Evolutionary conservation across 2,329 filamentous ascomycete genomes (phyloP), one percentile per base, ranked within the genome.

Genomic region (Elsinoe perseae): DNA sequence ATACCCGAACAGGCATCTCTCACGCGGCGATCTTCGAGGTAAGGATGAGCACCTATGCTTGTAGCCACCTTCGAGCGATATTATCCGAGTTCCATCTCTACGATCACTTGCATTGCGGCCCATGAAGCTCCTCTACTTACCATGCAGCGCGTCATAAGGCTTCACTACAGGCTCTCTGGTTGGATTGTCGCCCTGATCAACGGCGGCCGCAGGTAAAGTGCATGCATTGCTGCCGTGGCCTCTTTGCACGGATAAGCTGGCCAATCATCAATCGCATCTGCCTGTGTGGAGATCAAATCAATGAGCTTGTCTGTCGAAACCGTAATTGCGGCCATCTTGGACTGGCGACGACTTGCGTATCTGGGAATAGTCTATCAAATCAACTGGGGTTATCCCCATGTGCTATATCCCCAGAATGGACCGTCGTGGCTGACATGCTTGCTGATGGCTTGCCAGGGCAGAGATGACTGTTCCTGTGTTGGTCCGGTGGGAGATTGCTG

Each of bases 211-310:
- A 50, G 21, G 44, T 50, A 50, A 32, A 50, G 44, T 50, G 44
- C 44, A 50, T 50, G 44, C 25, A 50, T 32, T 50, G 44, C 44
- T 50, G 44, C 44, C 44, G 16, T 50, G 25, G 32, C 32, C n/a
- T 3, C n/a, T 12, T 36, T 36, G 32, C 32, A 21, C n/a, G 9
- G 38, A n/a, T 43, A 20, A 8, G n/a, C n/a, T 23, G 38, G 16
- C 44, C 44, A 50, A 50, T 50, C 44, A 50, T 16, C 27, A 50
- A 25, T 30, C 27, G 23, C 20, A 32, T 32, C 23, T n/a, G 21
- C 14, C 12, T 27, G 25, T 18, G 28, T 32, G 9, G 12, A 27
- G 44, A 50, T 32, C 32, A 32, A 30, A 16, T 50, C 44, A 30
- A 50, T 30, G 21, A 50, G 40, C 40, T 44, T 44, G 40, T 44